Evolutionary conservation across 2,329 filamentous ascomycete genomes (phyloP), one percentile per base, ranked within the genome.

Genomic region (Zelopaecilomyces penicillatus): DNA sequence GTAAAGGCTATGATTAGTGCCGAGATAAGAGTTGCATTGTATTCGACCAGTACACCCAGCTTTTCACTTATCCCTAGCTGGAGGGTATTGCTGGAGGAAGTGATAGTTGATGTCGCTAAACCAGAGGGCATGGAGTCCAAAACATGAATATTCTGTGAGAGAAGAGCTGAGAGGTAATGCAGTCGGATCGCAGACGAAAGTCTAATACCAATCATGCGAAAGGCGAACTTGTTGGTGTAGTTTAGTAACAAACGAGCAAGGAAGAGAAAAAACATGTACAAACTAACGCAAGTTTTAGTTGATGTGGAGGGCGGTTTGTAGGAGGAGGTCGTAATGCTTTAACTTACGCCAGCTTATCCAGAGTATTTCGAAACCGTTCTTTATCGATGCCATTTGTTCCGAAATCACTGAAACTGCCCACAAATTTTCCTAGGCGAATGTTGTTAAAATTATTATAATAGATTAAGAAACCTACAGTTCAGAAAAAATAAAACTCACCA

Each of bases 221-320:
- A 80, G 33, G 68, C 66, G 53, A 81, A 77, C 71, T 76, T 78
- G 51, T 74, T 74, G 47, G 82, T 65, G 50, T 86, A 87, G 48
- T 75, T 77, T 35, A 85, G 65, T 12, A 66, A 57, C 52, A 85
- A 81, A 39, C 82, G 78, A 10, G 67, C 83, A 35, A 88, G 62
- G 59, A 88, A 89, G 5, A 89, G 67, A 44, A 79, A 78, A 44
- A 88, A 75, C 54, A 88, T 80, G 60, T 82, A 86, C 0, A 89
- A 65, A 2, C 76, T 79, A 48, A 19, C 19, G 28, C 5, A 5
- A 19, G 31, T 4, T 8, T 48, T 12, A 36, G 37, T 40, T 9
- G 32, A 34, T 9, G 32, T 12, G 9, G 27, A 29, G 5, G 30
- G 4, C 26, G 46, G 19, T 43, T 41, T 31, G 8, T 12, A 33